Percentiles rank a stretch among this genome's conserved stretches.
phyloP scores from a whole-genome alignment of 2,329 filamentous ascomycete species.

The Gyromitra esculenta region DNA sequence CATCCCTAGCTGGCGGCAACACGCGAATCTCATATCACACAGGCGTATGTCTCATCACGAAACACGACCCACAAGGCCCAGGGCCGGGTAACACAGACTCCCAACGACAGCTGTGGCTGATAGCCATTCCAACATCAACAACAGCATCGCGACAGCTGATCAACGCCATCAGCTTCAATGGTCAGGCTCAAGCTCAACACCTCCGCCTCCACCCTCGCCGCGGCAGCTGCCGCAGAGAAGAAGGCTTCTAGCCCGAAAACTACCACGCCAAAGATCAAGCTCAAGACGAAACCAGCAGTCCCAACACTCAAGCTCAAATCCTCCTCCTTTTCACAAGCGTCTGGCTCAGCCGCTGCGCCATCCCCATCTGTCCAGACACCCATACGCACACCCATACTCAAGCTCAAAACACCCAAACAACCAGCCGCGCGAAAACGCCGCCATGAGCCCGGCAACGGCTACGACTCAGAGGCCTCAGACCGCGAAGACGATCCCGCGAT shows the following conservation, averaged over 20 bases:
- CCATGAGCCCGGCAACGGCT: constrained; percentile 78
- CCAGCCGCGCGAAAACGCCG: constrained; percentile 71
- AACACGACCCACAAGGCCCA: too few species aligned
- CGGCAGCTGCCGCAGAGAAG: constrained; percentile 56
- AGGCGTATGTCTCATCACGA: neutral
- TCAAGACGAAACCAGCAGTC: constrained; percentile 64
- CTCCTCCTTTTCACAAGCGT: constrained; percentile 47
- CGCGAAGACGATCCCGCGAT: constrained; percentile 85
- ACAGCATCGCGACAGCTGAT: constrained; percentile 20
- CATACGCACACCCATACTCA: constrained; percentile 63
- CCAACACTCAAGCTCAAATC: constrained; percentile 66
- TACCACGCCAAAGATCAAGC: constrained; percentile 61
- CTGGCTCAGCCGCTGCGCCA: constrained; percentile 44
- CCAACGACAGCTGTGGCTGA: constrained; percentile 45
- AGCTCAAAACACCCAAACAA: constrained; percentile 68
- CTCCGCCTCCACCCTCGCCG: constrained; percentile 59
- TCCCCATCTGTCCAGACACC: constrained; percentile 60
- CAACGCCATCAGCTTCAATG: constrained; percentile 56
- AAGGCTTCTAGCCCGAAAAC: constrained; percentile 56
- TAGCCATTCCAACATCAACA: constrained; percentile 23
- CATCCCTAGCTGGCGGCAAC: too few species aligned
- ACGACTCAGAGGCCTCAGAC: constrained; percentile 95
- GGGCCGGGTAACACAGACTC: constrained; percentile 26
- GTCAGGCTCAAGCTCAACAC: constrained; percentile 62
- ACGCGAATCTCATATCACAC: too few species aligned